Base-by-base conservation (phyloP, 1,284 basidiomycete genomes). In the Melanopsichium pennsylvanicum region DNA sequence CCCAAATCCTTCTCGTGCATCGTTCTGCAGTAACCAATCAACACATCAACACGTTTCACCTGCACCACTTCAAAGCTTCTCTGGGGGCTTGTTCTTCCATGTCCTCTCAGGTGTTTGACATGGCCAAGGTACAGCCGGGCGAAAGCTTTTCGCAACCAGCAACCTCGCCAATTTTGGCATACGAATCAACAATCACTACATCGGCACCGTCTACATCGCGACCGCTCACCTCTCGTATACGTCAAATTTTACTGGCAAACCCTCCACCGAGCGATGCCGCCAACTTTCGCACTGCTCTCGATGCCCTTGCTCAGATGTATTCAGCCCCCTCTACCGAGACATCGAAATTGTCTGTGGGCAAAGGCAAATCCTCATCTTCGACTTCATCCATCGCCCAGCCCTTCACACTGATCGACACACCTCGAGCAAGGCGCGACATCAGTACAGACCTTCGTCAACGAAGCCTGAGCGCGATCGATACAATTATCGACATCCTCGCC, bases 371-470 rank as follows among this genome's bases (percentile, higher is more conserved):
- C 10, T 2, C 15, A 4, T 5, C 45, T 23, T 11, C 39, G 0
- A 12, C 4, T 0, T 40, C 45, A 6, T 16, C 18, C 5, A 12
- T 29, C 12, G 8, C 27, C 7, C 15, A 44, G 4, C 25, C 26
- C 8, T 39, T 39, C 3, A 29, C 25, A 3, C 50, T 59, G 9
- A 60, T 75, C 23, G 59, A 72, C 49, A 59, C 61, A 1, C 85
- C 86, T 5, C 83, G 85, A 26, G 92, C 90, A 16, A 85, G 92
- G 49, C 89, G 88, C 78, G 87, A 88, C 74, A 84, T 97, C 45
- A 87, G 90, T 54, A 84, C 88, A 50, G 93, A 97, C 79, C 88
- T 94, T 77, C 93, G 96, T 79, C 84, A 84, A 46, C 88, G 88
- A 74, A 84, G 96, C 33, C 87, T 89, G 0, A 86, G 89, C 46